Conservation (phyloP, 2,329 filamentous ascomycete genomes). For the Neodidymelliopsis sp. region DNA sequence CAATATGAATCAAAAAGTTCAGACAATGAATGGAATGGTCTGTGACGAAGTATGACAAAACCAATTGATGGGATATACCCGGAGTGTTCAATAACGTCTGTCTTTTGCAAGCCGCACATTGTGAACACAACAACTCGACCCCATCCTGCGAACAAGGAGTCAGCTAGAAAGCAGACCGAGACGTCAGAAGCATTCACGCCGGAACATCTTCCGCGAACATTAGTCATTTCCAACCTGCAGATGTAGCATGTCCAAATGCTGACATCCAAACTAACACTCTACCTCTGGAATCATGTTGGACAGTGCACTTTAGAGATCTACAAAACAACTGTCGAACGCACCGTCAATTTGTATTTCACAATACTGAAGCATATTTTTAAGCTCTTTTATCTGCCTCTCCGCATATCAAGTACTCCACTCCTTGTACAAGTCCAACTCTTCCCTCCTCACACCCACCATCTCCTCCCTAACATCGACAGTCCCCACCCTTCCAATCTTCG, state of each 20-base stretch:
- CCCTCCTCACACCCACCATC: conserved; percentile 67
- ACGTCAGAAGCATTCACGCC: too few species aligned
- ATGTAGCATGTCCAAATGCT: too few species aligned
- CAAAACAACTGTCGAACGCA: too few species aligned
- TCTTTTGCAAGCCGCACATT: not conserved
- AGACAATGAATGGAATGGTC: conserved; percentile 37
- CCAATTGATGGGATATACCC: conserved; percentile 20
- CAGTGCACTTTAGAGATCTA: too few species aligned
- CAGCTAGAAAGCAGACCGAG: too few species aligned
- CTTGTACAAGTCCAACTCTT: conserved; percentile 51
- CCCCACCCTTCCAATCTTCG: conserved; percentile 68
- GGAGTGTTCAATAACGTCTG: not conserved
- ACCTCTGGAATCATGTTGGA: too few species aligned
- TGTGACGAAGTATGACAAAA: conserved; percentile 26
- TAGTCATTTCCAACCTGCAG: too few species aligned
- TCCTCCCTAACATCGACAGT: conserved; percentile 75
- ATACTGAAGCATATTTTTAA: not conserved
- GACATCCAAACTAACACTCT: too few species aligned
- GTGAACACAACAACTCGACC: too few species aligned
- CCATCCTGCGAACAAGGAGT: too few species aligned
- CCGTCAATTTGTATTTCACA: too few species aligned
- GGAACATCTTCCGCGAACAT: too few species aligned
- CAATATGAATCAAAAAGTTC: conserved; percentile 52
- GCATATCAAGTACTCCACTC: conserved; percentile 44
- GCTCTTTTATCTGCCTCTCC: not conserved